Evolutionary conservation across 1,284 basidiomycete genomes (phyloP), one percentile per base, ranked within the genome.

Genomic region (Wallemia ichthyophaga): DNA sequence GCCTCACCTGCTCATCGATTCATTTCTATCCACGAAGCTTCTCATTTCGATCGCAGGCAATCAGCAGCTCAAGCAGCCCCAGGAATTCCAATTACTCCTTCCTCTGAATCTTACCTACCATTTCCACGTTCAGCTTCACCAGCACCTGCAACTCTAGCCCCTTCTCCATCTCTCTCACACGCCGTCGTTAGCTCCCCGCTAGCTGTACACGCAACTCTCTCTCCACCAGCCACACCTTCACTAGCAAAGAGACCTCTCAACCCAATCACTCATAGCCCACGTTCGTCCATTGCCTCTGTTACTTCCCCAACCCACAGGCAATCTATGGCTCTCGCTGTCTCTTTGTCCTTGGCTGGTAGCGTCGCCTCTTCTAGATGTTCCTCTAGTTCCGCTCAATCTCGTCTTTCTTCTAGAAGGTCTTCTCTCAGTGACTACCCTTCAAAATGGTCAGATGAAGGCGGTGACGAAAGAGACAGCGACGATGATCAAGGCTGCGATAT

Each of bases 401-500:
- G 53, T 7, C 37, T 60, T 58, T 28, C 28, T 58, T 24, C 54
- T 53, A 54, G 63, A 62, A 25, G 55, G 25, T 25, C 27, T 11
- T 56, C 55, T 9, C 5, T 26, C 15, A 15, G 25, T 2, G 17
- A 56, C 17, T 24, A 56, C 24, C 48, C 48, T 21, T 25, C n/a
- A 25, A 25, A 24, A 7, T 56, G 27, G 25, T 56, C 55, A 27
- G 55, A 56, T 17, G 24, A 56, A 13, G n/a, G 5, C n/a, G 37
- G n/a, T 48, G 7, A 48, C n/a, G 37, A 48, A 3, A 21, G n/a
- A 48, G 25, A 56, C 55, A 24, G 25, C 23, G 27, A 27, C 23
- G 25, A 25, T 24, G 27, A 27, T 24, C 15, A 56, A 9, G 67
- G 77, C 59, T 79, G 80, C 61, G 81, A 83, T 66, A 76, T 85